Evolutionary conservation across 805 yeast species (phyloP).

Genomic region (Sugiyamaella qingdaonensis): DNA sequence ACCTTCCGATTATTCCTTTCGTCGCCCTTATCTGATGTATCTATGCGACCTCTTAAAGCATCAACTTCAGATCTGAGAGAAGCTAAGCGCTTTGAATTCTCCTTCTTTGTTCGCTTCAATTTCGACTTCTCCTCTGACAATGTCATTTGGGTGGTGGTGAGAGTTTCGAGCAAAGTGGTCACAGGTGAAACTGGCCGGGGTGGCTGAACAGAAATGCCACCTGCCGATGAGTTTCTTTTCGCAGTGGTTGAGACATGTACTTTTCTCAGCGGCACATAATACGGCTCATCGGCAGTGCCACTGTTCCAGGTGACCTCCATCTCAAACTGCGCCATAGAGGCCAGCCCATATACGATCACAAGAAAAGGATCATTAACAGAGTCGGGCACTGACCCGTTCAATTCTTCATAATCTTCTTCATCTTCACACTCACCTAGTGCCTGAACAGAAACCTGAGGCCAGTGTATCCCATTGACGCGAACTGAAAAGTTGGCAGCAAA

Average conservation of each 20-base stretch:
- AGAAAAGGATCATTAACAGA: conserved; percentile 30
- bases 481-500: conserved; percentile 34
- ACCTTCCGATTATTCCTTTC: conserved; percentile 52
- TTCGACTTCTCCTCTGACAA: conserved; percentile 54
- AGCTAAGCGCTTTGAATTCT: conserved; percentile 50
- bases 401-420: conserved; percentile 27
- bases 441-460: conserved; percentile 60
- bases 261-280: not conserved
- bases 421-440: not conserved
- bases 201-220: conserved; percentile 18
- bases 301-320: conserved; percentile 40
- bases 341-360: conserved; percentile 59
- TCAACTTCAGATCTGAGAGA: conserved; percentile 56
- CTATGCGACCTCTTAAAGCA: conserved; percentile 43
- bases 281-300: not conserved
- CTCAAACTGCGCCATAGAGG: conserved; percentile 62
- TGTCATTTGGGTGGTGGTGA: conserved; percentile 58
- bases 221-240: not conserved
- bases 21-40: conserved; percentile 50
- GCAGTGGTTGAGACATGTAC: conserved; percentile 16
- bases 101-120: conserved; percentile 54
- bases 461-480: conserved; percentile 58
- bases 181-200: conserved; percentile 49
- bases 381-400: not conserved
- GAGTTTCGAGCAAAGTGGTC: conserved; percentile 59